These are phyloP conservation scores for Trypanosoma vivax DNA, from an alignment of 208 protist species.

Conservation along the genomic window DNA sequence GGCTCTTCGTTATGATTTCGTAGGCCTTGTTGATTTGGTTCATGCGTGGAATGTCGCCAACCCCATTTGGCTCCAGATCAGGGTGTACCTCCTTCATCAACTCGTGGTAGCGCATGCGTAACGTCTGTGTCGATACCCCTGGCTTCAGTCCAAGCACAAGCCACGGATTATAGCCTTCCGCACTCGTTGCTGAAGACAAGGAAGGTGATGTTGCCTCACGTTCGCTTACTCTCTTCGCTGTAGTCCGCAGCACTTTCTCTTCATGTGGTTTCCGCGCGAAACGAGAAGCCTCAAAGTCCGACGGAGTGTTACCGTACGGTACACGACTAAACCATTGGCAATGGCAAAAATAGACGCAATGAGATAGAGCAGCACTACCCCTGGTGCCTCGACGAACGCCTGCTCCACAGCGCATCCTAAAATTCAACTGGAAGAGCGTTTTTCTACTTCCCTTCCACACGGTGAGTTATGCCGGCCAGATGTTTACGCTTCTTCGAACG, in stretches of 20 bases:
- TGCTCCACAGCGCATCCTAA: too few relatives aligned
- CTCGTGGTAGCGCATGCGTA: constrained; percentile 79
- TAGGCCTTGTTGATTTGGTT: constrained; percentile 89
- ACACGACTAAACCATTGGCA: background rate
- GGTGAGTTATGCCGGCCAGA: too few relatives aligned
- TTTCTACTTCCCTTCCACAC: too few relatives aligned
- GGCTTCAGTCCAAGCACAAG: constrained; percentile 72
- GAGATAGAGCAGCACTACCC: background rate
- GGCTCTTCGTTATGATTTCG: constrained; percentile 83
- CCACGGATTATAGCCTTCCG: constrained; percentile 81
- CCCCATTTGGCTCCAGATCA: constrained; percentile 58
- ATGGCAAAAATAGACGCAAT: background rate
- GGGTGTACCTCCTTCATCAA: constrained; percentile 83
- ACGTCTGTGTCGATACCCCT: constrained; percentile 59
- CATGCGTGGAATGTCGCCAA: constrained; percentile 69
- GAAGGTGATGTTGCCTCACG: too few relatives aligned
- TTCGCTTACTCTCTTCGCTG: constrained; percentile 1
- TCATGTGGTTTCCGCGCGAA: constrained; percentile 42
- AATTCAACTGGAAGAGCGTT: too few relatives aligned
- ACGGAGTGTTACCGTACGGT: constrained; percentile 48
- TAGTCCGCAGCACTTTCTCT: constrained; percentile 31
- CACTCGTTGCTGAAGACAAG: constrained; percentile 12
- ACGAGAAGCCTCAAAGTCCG: constrained; percentile 57
- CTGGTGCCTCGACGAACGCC: too few relatives aligned
- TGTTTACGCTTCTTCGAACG: too few relatives aligned